Conservation (phyloP, 352 stramenopile species). For the Globisporangium carolinianum region DNA sequence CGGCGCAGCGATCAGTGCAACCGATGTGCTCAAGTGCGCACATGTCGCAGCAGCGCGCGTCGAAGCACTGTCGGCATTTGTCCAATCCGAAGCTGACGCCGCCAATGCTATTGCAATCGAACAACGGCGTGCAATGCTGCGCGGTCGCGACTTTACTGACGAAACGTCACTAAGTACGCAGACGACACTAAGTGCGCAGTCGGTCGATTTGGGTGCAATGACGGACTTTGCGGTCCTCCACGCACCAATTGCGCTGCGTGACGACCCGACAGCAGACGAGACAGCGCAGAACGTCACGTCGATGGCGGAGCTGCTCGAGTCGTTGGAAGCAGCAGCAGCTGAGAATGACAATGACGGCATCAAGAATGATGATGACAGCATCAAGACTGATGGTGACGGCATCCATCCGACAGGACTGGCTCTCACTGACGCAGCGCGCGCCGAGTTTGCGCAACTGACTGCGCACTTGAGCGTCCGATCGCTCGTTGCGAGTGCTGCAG, state of each 20-base stretch:
- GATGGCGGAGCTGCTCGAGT: conserved; percentile 67
- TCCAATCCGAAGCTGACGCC: conserved; percentile 73
- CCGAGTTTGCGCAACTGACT: conserved; percentile 61
- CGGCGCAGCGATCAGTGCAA: conserved; percentile 55
- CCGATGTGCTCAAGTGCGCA: conserved; percentile 68
- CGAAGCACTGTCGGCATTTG: conserved; percentile 61
- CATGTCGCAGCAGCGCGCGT: conserved; percentile 75
- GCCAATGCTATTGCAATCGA: conserved; percentile 65
- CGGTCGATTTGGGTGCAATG: conserved; percentile 72
- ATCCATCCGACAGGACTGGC: too few species aligned
- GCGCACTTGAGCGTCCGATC: conserved; percentile 22
- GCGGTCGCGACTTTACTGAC: conserved; percentile 64
- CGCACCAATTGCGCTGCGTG: conserved; percentile 62
- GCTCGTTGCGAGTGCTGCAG: conserved; percentile 5
- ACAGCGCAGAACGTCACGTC: conserved; percentile 48
- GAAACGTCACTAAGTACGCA: conserved; percentile 24
- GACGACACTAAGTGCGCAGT: conserved; percentile 17
- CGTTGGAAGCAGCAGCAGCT: conserved; percentile 56
- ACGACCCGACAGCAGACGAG: conserved; percentile 50
- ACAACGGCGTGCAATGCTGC: conserved; percentile 55
- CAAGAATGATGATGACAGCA: conserved; percentile 7
- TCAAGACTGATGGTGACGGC: conserved; percentile 16
- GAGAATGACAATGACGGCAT: conserved; percentile 8
- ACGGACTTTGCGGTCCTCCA: conserved; percentile 78
- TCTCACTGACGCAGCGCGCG: conserved; percentile 17